Base-by-base conservation (phyloP, 208 protist species). In the Zelonia costaricensis region DNA sequence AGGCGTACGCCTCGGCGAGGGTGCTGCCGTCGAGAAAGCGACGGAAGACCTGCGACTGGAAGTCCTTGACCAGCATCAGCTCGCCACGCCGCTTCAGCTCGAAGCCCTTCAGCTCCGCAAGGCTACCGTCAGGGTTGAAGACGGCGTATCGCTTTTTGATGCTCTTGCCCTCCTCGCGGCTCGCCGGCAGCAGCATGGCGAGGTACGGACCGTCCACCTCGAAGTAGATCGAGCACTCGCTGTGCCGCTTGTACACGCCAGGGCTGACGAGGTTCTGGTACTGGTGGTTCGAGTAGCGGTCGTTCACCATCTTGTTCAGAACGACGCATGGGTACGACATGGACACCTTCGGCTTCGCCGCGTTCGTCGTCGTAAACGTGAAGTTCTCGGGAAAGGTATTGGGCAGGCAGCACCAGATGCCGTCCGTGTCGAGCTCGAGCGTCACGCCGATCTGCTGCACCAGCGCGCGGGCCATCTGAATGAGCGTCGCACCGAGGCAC, bases 21-120 rank as follows among this genome's bases (percentile, higher is more conserved):
- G 84, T 95, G 10, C 38, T 78, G n/a, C 99, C 99, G 15, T 98
- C 82, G 7, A 99, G 83, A 62, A 99, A 99, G 9, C 79, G 63
- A 31, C 82, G 56, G 83, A 99, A 99, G 1, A 98, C 86, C 53
- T 98, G 76, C 9, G 85, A 87, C 78, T 99, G 98, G 78, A 99
- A 99, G 45, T 98, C 85, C 69, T 99, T 99, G 79, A 99, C 98
- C 20, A 99, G 77, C 81, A 98, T 93, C 28, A 99, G 88, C 86
- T 99, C 99, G n/a, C 99, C 99, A 63, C 99, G 88, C 35, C 99
- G 93, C 83, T 99, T 99, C n/a, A 99, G 74, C 84, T 99, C 99
- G 72, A 99, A 99, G 5, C 99, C 99, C 72, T 99, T 99, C 3
- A 99, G 86, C 80, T 99, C 99, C 12, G 97, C 95, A n/a, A 99